Conservation (phyloP, 768 basidiomycete genomes). For the Mycena galericulata region DNA sequence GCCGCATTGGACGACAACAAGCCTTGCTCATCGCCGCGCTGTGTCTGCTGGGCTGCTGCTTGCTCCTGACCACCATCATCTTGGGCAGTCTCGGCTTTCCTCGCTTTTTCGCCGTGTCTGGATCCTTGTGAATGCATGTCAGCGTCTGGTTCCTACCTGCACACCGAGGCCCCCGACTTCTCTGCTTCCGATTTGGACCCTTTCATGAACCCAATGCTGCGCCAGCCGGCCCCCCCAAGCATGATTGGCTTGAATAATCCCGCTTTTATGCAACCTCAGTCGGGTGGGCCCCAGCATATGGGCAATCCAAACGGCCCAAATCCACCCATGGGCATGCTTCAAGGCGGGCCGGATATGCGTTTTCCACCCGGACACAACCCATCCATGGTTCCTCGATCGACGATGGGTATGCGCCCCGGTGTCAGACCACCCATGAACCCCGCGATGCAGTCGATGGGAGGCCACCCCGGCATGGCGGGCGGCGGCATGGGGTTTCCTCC, state of each 20-base stretch:
- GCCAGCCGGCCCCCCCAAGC: slow-evolving; percentile 20
- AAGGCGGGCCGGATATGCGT: slow-evolving; percentile 34
- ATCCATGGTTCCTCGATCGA: slow-evolving; percentile 9
- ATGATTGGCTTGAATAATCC: slow-evolving; percentile 36
- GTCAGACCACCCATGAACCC: slow-evolving; percentile 26
- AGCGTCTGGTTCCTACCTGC: slow-evolving; percentile 31
- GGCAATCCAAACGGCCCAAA: slow-evolving; percentile 37
- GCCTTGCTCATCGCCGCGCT: background rate
- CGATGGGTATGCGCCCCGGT: slow-evolving; percentile 25
- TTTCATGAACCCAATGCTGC: slow-evolving; percentile 33
- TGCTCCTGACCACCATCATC: background rate
- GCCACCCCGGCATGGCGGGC: slow-evolving; percentile 27
- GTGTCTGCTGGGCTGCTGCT: background rate
- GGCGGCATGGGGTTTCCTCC: slow-evolving; percentile 48
- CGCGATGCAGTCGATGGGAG: slow-evolving; percentile 12
- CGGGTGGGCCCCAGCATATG: slow-evolving; percentile 52
- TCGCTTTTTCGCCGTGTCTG: slow-evolving; percentile 14
- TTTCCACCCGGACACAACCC: slow-evolving; percentile 29
- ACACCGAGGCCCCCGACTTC: slow-evolving; percentile 28
- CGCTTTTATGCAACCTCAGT: slow-evolving; percentile 44
- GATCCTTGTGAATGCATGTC: slow-evolving; percentile 28
- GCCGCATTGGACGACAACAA: slow-evolving; percentile 19
- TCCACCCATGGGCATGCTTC: slow-evolving; percentile 46
- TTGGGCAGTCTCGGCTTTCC: background rate
- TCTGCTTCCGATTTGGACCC: slow-evolving; percentile 26